Evolutionary conservation across 2,329 filamentous ascomycete species (phyloP).

Genomic region (Aspergillus sp.): DNA sequence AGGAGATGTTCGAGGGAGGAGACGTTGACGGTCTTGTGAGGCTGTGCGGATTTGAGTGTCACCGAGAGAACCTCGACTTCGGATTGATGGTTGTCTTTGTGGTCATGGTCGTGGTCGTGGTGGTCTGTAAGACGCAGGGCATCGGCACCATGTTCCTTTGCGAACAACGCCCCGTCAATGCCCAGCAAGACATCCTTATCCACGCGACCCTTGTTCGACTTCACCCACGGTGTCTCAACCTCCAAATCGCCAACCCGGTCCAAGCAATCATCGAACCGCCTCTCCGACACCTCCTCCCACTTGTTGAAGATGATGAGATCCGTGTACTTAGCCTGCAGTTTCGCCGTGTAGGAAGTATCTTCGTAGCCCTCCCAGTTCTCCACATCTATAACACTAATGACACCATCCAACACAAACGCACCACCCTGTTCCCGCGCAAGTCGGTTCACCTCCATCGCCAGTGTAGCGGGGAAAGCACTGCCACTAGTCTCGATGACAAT

Average conservation of each 20-base stretch:
- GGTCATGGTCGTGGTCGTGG: slow-evolving; percentile 15
- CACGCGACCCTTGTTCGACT: slow-evolving; percentile 76
- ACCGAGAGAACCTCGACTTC: slow-evolving; percentile 91
- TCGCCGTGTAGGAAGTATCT: slow-evolving; percentile 83
- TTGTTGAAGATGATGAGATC: slow-evolving; percentile 92
- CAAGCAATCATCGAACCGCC: slow-evolving; percentile 69
- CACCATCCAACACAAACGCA: slow-evolving; percentile 73
- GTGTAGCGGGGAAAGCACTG: slow-evolving; percentile 78
- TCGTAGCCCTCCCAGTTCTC: slow-evolving; percentile 95
- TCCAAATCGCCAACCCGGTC: slow-evolving; percentile 78
- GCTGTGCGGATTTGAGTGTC: slow-evolving; percentile 51
- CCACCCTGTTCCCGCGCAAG: slow-evolving; percentile 58
- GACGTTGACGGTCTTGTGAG: slow-evolving; percentile 49
- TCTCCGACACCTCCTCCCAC: slow-evolving; percentile 74
- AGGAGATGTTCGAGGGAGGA: slow-evolving; percentile 63
- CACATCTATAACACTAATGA: slow-evolving; percentile 85
- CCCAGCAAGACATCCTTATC: slow-evolving; percentile 78
- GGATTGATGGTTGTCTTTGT: slow-evolving; percentile 60
- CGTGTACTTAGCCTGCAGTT: slow-evolving; percentile 82
- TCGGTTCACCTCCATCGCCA: slow-evolving; percentile 86
- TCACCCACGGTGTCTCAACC: slow-evolving; percentile 75
- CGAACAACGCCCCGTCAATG: slow-evolving; percentile 70
- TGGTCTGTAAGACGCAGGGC: slow-evolving; percentile 22
- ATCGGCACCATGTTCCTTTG: slow-evolving; percentile 38
- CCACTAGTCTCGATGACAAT: slow-evolving; percentile 94